Conservation (phyloP, 2,329 filamentous ascomycete genomes). For the Neofusicoccum ribis region DNA sequence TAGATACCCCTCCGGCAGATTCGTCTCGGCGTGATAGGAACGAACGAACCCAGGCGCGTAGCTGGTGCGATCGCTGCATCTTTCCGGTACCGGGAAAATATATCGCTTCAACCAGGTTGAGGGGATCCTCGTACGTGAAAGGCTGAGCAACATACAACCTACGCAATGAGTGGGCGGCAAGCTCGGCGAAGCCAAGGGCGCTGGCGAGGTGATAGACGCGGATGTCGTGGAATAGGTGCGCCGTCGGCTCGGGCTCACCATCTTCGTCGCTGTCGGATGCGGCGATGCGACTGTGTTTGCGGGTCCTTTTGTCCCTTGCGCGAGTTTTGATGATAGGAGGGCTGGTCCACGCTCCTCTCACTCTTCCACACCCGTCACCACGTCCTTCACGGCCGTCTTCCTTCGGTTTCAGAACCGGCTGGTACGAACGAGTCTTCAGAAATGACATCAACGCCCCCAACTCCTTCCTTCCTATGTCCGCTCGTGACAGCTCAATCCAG, state of each 20-base stretch:
- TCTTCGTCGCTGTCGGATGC: not conserved
- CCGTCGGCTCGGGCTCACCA: not conserved
- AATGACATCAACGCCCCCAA: not conserved
- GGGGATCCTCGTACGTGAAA: not conserved
- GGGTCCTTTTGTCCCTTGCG: not conserved
- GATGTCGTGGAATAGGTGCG: conserved; percentile 27
- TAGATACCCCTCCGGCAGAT: not conserved
- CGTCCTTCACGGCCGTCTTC: too few species aligned
- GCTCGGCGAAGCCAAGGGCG: conserved; percentile 39
- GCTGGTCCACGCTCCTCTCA: not conserved
- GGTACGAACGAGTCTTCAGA: not conserved
- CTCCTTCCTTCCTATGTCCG: not conserved
- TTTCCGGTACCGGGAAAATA: not conserved
- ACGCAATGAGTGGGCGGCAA: conserved; percentile 35
- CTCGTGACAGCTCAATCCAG: not conserved
- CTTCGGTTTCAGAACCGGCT: conserved; percentile 18
- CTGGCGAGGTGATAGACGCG: conserved; percentile 35
- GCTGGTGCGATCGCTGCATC: not conserved
- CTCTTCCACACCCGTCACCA: not conserved
- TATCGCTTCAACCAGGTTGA: not conserved
- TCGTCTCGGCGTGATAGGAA: not conserved
- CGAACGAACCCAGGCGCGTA: not conserved
- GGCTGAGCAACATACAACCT: conserved; percentile 21
- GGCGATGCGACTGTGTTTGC: not conserved
- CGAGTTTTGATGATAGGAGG: not conserved